A percentile compares a stretch with the other conserved stretches of the same genome.
phyloP scores from a whole-genome alignment of 306 rosid genomes.

The Spatholobus suberectus region DNA sequence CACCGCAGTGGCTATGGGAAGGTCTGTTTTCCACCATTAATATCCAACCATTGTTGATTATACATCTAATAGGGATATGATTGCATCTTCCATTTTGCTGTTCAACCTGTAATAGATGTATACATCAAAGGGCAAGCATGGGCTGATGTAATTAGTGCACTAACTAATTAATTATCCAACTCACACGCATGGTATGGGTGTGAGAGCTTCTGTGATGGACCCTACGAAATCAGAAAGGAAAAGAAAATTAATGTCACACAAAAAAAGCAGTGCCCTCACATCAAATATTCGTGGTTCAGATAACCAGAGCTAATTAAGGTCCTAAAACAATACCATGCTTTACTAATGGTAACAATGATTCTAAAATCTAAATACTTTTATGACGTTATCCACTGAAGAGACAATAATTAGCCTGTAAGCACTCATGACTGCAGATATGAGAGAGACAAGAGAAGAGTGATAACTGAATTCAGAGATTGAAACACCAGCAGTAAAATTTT shows the following conservation, averaged over 20 bases:
- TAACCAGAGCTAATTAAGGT: constrained; percentile 18
- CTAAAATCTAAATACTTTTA: constrained; percentile 10
- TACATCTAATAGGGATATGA: background rate
- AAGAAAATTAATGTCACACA: background rate
- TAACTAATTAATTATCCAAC: constrained; percentile 19
- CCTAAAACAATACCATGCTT: background rate
- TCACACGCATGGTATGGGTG: constrained; percentile 1
- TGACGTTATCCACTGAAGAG: constrained; percentile 21
- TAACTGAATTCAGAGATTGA: constrained; percentile 53
- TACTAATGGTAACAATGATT: constrained; percentile 21
- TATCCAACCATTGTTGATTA: constrained; percentile 16
- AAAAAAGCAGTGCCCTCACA: constrained; percentile 19
- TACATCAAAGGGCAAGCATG: constrained; percentile 34
- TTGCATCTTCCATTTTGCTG: constrained; percentile 7
- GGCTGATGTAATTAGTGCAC: constrained; percentile 37
- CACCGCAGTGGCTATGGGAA: constrained; percentile 5
- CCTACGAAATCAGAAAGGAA: constrained; percentile 35
- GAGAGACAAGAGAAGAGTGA: constrained; percentile 30
- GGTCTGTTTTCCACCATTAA: constrained; percentile 45
- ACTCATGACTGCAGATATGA: background rate
- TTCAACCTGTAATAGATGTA: constrained; percentile 2
- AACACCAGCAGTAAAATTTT: constrained; percentile 19
- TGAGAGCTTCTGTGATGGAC: constrained; percentile 19
- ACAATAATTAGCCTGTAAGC: background rate
- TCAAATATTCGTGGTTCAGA: constrained; percentile 42